Percentiles rank a stretch among this genome's conserved stretches.
Conservation (phyloP, 768 basidiomycete genomes). For the Podaxis carcinomalis region DNA sequence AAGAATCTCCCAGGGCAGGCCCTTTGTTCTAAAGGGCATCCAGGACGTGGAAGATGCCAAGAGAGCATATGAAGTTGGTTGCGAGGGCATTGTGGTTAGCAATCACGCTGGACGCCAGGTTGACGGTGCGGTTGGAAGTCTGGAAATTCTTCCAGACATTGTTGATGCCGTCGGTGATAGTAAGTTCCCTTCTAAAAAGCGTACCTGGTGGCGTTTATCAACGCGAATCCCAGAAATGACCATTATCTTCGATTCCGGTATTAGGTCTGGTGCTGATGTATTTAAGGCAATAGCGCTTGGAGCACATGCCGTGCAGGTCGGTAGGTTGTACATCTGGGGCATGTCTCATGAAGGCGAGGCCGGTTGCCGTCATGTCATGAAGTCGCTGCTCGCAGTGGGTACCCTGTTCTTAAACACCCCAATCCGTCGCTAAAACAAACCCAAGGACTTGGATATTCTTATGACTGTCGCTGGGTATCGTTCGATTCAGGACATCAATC, state of each 20-base stretch:
- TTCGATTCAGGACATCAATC: not conserved
- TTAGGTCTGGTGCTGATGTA: constrained; percentile 46
- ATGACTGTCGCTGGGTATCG: not conserved
- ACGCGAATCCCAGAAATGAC: constrained; percentile 32
- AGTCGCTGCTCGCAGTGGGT: constrained; percentile 40
- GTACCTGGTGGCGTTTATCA: not conserved
- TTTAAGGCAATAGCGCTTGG: constrained; percentile 56
- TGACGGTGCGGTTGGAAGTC: constrained; percentile 49
- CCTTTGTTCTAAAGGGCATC: constrained; percentile 53
- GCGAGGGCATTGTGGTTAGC: constrained; percentile 52
- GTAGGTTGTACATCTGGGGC: constrained; percentile 47
- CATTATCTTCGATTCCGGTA: constrained; percentile 51
- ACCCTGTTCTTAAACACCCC: not conserved
- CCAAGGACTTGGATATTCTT: not conserved
- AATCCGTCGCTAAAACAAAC: not conserved
- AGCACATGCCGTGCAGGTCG: constrained; percentile 48
- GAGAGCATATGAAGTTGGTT: constrained; percentile 42
- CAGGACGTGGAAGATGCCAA: constrained; percentile 42
- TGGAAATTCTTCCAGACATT: constrained; percentile 48
- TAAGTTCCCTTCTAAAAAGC: constrained; percentile 16
- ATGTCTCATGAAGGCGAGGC: constrained; percentile 48
- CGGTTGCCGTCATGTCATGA: constrained; percentile 53
- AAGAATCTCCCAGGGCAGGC: constrained; percentile 40
- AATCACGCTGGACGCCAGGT: constrained; percentile 56
- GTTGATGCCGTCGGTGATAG: constrained; percentile 47